These are phyloP conservation scores for Ascochyta koolunga DNA, from an alignment of 2,329 filamentous ascomycete species.

Conservation along the genomic window DNA sequence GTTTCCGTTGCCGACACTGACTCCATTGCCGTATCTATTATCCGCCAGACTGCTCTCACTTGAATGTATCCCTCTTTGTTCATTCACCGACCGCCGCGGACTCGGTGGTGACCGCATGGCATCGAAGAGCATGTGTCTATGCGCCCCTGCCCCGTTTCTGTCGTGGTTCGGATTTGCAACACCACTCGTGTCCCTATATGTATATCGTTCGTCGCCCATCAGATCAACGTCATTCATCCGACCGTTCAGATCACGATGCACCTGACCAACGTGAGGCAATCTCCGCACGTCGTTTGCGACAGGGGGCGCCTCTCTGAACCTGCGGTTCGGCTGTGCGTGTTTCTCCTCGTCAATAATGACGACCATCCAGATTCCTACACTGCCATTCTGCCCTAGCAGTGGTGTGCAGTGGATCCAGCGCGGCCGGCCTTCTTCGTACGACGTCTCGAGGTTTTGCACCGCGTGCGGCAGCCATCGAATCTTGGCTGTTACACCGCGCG, in stretches of 20 bases:
- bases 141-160: background rate
- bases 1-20: slow-evolving; percentile 2
- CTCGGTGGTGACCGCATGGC: slow-evolving; percentile 3
- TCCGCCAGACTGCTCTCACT: background rate
- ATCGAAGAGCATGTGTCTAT: slow-evolving; percentile 7
- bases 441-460: slow-evolving; percentile 46
- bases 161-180: slow-evolving; percentile 1
- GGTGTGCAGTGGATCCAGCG: slow-evolving; percentile 82
- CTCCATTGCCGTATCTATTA: background rate
- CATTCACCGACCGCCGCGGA: background rate
- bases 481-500: slow-evolving; percentile 73
- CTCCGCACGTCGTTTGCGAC: slow-evolving; percentile 35
- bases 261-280: background rate
- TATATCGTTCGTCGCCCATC: background rate
- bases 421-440: slow-evolving; percentile 63
- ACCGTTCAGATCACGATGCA: background rate
- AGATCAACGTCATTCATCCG: slow-evolving; percentile 19
- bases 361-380: slow-evolving; percentile 80
- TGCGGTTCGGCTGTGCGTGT: slow-evolving; percentile 20
- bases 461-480: slow-evolving; percentile 67
- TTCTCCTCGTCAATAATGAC: slow-evolving; percentile 68
- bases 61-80: background rate
- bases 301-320: slow-evolving; percentile 42
- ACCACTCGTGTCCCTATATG: background rate
- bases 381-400: slow-evolving; percentile 68